A percentile compares a stretch with the other conserved stretches of the same genome.
Conservation (phyloP, 306 rosid species). For the Glycine latifolia region DNA sequence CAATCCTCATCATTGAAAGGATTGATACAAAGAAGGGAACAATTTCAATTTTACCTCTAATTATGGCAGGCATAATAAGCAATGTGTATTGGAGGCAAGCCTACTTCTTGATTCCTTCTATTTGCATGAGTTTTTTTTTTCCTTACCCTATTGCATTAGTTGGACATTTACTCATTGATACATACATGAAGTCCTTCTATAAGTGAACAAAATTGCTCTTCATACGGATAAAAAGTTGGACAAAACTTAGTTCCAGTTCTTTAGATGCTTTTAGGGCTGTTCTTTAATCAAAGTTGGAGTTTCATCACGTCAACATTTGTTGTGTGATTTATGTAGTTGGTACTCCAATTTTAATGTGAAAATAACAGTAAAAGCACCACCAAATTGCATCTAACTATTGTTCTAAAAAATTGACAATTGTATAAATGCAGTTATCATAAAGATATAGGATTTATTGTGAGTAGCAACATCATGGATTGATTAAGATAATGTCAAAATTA, state of each 20-base stretch:
- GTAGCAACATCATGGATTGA: slow-evolving; percentile 2
- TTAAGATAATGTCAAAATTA: slow-evolving; percentile 33
- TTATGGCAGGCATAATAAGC: slow-evolving; percentile 65
- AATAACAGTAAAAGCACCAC: neutral
- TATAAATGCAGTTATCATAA: slow-evolving; percentile 2
- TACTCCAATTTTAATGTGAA: neutral
- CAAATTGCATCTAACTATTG: neutral
- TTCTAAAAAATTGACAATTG: neutral
- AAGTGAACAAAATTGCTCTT: slow-evolving; percentile 11
- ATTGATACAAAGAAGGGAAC: slow-evolving; percentile 80
- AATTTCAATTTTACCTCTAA: slow-evolving; percentile 65
- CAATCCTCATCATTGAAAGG: slow-evolving; percentile 87
- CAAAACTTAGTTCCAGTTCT: neutral
- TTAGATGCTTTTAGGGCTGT: neutral
- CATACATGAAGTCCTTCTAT: neutral
- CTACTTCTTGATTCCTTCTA: slow-evolving; percentile 26
- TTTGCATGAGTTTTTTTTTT: slow-evolving; percentile 30
- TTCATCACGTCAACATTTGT: neutral
- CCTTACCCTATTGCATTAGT: slow-evolving; percentile 11
- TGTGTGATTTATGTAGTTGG: too few relatives aligned
- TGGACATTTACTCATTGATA: slow-evolving; percentile 23
- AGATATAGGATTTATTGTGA: slow-evolving; percentile 22
- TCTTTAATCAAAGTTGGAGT: neutral
- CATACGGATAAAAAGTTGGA: neutral
- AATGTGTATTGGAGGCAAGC: slow-evolving; percentile 89